A percentile compares a stretch with the other conserved stretches of the same genome.
These are phyloP conservation scores for Phenoliferia sp. DNA, from an alignment of 1,284 basidiomycete species.

Conservation along the genomic window DNA sequence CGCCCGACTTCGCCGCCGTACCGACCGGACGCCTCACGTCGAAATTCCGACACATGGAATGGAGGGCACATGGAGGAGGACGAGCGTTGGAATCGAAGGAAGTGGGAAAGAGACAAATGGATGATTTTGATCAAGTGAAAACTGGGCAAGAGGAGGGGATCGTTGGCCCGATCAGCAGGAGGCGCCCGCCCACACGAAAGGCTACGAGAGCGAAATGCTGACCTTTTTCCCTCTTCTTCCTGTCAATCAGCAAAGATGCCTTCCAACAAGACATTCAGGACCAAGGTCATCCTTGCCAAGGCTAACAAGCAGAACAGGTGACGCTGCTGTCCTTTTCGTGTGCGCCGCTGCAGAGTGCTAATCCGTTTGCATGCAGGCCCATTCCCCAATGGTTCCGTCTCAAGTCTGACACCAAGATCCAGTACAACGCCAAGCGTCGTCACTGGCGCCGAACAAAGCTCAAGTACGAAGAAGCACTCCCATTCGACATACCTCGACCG, in stretches of 20 bases:
- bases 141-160: background rate
- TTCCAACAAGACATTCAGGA: conserved; percentile 96
- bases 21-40: too few relatives aligned
- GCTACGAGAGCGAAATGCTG: conserved; percentile 3
- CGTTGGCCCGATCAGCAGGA: background rate
- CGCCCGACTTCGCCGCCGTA: too few relatives aligned
- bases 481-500: background rate
- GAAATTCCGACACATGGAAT: too few relatives aligned
- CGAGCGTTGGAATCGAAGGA: too few relatives aligned
- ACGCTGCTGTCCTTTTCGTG: background rate
- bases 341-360: background rate
- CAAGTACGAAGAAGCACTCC: too few relatives aligned
- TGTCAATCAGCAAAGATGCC: too few relatives aligned
- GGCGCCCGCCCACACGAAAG: background rate
- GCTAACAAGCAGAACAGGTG: conserved; percentile 91
- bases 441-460: conserved; percentile 39
- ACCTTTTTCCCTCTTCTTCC: background rate
- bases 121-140: background rate
- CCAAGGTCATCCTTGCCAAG: conserved; percentile 95
- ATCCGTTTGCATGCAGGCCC: conserved; percentile 17
- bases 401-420: conserved; percentile 37
- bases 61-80: too few relatives aligned
- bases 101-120: too few relatives aligned
- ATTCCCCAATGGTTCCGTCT: conserved; percentile 38
- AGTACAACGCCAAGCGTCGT: conserved; percentile 38